Evolutionary conservation across 1,284 basidiomycete species (phyloP).

Genomic region (Amylostereum chailletii): DNA sequence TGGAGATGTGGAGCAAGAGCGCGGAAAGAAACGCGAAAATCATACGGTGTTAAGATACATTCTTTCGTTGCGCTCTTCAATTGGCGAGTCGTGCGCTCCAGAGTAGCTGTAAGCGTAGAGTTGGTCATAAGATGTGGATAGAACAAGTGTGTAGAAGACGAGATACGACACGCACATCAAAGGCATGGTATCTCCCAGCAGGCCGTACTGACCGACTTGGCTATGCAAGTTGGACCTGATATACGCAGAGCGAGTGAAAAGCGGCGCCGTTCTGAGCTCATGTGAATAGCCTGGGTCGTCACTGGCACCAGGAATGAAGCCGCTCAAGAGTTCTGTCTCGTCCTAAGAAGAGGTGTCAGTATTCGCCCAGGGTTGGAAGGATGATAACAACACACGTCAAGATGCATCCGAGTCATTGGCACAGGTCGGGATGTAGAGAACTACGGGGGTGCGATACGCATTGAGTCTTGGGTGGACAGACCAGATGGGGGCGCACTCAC

Average conservation of each 20-base stretch:
- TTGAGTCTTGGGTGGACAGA: too few species aligned
- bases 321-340: constrained; percentile 35
- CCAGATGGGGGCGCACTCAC: too few species aligned
- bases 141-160: not conserved
- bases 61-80: constrained; percentile 13
- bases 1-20: not conserved
- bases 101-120: too few species aligned
- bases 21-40: not conserved
- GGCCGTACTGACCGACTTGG: constrained; percentile 42
- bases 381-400: not conserved
- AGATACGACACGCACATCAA: not conserved
- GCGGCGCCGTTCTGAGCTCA: constrained; percentile 42
- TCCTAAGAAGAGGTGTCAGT: constrained; percentile 16
- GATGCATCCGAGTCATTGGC: too few species aligned
- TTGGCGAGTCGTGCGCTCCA: too few species aligned
- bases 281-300: constrained; percentile 24
- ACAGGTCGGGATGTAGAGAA: too few species aligned
- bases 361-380: not conserved
- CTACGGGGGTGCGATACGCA: too few species aligned
- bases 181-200: constrained; percentile 34
- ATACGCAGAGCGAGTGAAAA: constrained; percentile 47
- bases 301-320: constrained; percentile 14
- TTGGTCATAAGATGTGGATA: too few species aligned
- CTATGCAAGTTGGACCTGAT: constrained; percentile 23
- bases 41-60: constrained; percentile 56